phyloP scores from a whole-genome alignment of 2,329 filamentous ascomycete genomes.

The Didymella glomerata region DNA sequence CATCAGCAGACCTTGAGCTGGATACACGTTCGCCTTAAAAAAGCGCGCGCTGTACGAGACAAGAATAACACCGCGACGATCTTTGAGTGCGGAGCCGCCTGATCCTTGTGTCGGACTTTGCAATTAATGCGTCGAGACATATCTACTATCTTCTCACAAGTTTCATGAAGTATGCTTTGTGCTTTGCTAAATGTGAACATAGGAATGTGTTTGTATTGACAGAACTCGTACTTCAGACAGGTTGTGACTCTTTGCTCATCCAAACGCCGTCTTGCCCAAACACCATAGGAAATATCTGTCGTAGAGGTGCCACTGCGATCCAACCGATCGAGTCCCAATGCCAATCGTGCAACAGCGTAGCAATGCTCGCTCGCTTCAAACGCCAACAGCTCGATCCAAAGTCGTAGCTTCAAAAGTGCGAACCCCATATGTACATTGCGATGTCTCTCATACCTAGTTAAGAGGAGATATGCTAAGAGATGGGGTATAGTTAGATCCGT shows the following conservation, averaged over 20 bases:
- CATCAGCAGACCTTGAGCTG: slow-evolving; percentile 51
- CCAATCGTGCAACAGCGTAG: slow-evolving; percentile 17
- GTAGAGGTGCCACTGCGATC: background rate
- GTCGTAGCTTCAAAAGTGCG: slow-evolving; percentile 19
- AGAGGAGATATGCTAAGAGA: slow-evolving; percentile 34
- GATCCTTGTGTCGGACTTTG: slow-evolving; percentile 44
- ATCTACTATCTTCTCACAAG: background rate
- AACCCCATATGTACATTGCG: slow-evolving; percentile 25
- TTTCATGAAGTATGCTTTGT: background rate
- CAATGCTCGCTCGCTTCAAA: slow-evolving; percentile 31
- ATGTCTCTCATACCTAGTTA: slow-evolving; percentile 11
- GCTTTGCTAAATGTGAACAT: slow-evolving; percentile 1
- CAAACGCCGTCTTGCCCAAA: slow-evolving; percentile 16
- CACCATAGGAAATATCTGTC: slow-evolving; percentile 13
- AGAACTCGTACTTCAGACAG: slow-evolving; percentile 11
- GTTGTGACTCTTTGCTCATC: slow-evolving; percentile 8
- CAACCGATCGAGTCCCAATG: slow-evolving; percentile 8
- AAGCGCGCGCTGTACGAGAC: slow-evolving; percentile 46
- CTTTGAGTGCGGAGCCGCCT: slow-evolving; percentile 53
- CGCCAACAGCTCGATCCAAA: slow-evolving; percentile 27
- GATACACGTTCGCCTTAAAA: slow-evolving; percentile 37
- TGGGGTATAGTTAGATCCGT: slow-evolving; percentile 37
- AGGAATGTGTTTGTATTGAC: slow-evolving; percentile 21
- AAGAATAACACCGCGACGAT: slow-evolving; percentile 49
- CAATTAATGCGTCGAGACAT: slow-evolving; percentile 54